These are phyloP conservation scores for Mycena belliarum DNA, from an alignment of 768 basidiomycete species.

Conservation along the genomic window DNA sequence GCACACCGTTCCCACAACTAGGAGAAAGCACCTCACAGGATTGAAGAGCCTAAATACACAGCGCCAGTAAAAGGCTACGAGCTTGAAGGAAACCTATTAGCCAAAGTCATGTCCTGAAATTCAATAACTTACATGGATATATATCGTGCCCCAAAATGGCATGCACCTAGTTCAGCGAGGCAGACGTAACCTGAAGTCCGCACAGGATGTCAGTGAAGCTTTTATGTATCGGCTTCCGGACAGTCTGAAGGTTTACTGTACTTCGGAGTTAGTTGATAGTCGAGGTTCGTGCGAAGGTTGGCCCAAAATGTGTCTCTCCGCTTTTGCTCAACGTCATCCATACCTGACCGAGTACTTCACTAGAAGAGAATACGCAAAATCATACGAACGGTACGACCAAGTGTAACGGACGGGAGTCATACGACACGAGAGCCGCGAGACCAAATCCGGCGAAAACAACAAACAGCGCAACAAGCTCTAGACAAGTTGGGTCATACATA, in stretches of 20 bases:
- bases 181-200: background rate
- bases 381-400: constrained; percentile 4
- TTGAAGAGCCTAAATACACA: background rate
- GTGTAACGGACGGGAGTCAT: constrained; percentile 4
- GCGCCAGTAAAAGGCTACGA: constrained; percentile 6
- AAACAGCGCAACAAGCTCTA: background rate
- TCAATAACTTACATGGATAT: constrained; percentile 34
- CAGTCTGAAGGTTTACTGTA: background rate
- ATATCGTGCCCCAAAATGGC: background rate
- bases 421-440: background rate
- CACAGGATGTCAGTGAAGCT: background rate
- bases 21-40: background rate
- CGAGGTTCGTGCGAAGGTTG: constrained; percentile 9
- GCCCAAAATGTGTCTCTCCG: constrained; percentile 8
- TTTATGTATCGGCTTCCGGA: background rate
- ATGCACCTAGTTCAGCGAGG: background rate
- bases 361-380: constrained; percentile 11
- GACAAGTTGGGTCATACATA: background rate
- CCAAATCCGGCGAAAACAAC: constrained; percentile 2
- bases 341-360: background rate
- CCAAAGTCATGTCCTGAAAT: constrained; percentile 5
- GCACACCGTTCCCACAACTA: constrained; percentile 1
- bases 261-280: background rate
- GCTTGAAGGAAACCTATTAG: constrained; percentile 19
- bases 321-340: constrained; percentile 15